A percentile compares a stretch with the other conserved stretches of the same genome.
Evolutionary conservation across 345 rosid species (phyloP).

Genomic region (Moringa oleifera): DNA sequence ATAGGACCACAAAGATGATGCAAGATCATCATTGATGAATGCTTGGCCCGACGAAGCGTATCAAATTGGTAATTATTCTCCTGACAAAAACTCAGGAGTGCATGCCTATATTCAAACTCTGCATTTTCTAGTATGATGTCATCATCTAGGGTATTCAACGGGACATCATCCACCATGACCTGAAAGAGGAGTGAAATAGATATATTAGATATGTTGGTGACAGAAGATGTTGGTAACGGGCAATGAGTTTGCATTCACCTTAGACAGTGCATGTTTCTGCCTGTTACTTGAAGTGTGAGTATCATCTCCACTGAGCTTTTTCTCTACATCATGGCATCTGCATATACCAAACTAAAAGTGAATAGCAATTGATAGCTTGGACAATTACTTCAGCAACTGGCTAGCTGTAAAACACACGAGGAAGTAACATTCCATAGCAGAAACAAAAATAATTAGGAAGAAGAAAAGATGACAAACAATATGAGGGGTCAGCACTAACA

Average conservation of each 20-base stretch:
- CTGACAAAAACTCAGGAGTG: constrained; percentile 53
- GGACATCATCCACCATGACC: constrained; percentile 38
- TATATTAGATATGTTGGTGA: too few relatives aligned
- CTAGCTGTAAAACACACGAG: too few relatives aligned
- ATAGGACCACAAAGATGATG: constrained; percentile 39
- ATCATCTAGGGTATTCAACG: constrained; percentile 35
- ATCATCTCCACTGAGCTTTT: constrained; percentile 18
- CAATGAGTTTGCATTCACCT: constrained; percentile 29
- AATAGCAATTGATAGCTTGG: neutral
- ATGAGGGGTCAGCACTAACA: neutral
- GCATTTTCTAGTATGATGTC: too few relatives aligned
- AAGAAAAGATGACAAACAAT: neutral
- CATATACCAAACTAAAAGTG: constrained; percentile 2
- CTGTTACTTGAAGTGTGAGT: constrained; percentile 21
- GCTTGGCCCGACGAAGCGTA: constrained; percentile 63
- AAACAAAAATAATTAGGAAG: too few relatives aligned
- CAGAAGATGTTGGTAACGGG: neutral
- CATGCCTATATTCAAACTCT: constrained; percentile 51
- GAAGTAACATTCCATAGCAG: neutral
- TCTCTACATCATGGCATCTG: constrained; percentile 49
- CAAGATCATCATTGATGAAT: constrained; percentile 77
- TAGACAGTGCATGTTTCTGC: constrained; percentile 48
- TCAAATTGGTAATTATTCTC: constrained; percentile 50
- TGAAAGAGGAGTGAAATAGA: constrained; percentile 12
- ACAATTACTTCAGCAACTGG: too few relatives aligned